phyloP scores from a whole-genome alignment of 2,329 filamentous ascomycete species.

The Madurella fahalii region DNA sequence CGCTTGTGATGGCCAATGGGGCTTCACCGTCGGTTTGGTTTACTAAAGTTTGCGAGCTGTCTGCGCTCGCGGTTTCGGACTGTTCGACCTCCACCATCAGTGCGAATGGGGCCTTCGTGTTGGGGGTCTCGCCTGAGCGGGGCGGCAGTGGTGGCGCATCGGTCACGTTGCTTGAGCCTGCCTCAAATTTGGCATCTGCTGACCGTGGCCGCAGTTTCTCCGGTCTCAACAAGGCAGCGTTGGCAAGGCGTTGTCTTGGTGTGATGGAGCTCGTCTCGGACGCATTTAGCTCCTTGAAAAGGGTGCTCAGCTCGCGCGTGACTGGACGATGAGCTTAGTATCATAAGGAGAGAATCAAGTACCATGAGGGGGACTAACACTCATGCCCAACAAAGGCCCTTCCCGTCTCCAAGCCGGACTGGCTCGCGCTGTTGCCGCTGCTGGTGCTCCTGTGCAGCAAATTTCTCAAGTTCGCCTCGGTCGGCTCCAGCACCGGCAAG shows the following conservation, averaged over 20 bases:
- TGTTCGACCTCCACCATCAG: conserved; percentile 27
- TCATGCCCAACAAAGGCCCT: conserved; percentile 52
- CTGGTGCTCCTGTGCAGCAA: conserved; percentile 65
- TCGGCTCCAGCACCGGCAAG: conserved; percentile 62
- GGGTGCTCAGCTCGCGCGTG: conserved; percentile 63
- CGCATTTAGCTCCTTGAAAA: conserved; percentile 68
- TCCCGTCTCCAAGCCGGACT: conserved; percentile 39
- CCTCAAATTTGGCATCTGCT: conserved; percentile 8
- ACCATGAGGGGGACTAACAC: conserved; percentile 53
- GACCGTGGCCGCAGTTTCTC: conserved; percentile 21
- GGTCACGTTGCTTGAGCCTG: conserved; percentile 8
- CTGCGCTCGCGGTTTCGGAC: conserved; percentile 42
- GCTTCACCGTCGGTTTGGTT: conserved; percentile 39
- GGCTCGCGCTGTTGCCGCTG: conserved; percentile 13
- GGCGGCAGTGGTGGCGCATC: conserved; percentile 47
- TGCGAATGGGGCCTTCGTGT: conserved; percentile 24
- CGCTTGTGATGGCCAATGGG: conserved; percentile 32
- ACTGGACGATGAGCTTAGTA: conserved; percentile 45
- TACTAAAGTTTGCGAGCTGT: conserved; percentile 52
- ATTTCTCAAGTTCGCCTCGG: conserved; percentile 59
- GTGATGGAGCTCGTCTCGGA: conserved; percentile 59
- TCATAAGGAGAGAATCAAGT: conserved; percentile 12
- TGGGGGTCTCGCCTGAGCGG: conserved; percentile 18
- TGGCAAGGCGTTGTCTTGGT: conserved; percentile 73
- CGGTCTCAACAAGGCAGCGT: conserved; percentile 61